A percentile compares a stretch with the other conserved stretches of the same genome.
These are phyloP conservation scores for Eucalyptus marginata DNA, from an alignment of 345 rosid species.

Conservation along the genomic window DNA sequence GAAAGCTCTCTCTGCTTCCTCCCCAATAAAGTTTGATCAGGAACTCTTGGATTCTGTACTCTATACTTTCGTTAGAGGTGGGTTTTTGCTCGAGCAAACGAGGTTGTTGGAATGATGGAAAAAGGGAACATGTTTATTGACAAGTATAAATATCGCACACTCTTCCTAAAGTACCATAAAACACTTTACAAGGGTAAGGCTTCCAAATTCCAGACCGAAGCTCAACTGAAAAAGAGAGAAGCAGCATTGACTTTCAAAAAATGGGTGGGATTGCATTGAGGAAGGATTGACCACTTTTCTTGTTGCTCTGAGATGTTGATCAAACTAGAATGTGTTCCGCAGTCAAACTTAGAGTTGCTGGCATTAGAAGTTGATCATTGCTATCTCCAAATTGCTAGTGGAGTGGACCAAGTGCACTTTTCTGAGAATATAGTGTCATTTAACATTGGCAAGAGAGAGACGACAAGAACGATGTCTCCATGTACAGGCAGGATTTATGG, in stretches of 20 bases:
- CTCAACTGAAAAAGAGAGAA: conserved; percentile 69
- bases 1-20: conserved; percentile 61
- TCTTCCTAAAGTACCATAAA: conserved; percentile 88
- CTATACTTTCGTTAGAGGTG: conserved; percentile 87
- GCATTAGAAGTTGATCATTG: neutral
- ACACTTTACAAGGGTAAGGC: conserved; percentile 81
- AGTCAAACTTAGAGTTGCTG: neutral
- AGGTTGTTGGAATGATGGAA: conserved; percentile 81
- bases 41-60: conserved; percentile 87
- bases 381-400: neutral
- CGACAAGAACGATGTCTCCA: neutral
- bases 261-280: conserved; percentile 65
- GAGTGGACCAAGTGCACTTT: neutral
- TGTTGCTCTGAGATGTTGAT: neutral
- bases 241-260: conserved; percentile 63
- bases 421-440: neutral
- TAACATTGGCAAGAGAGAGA: neutral
- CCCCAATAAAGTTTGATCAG: conserved; percentile 75
- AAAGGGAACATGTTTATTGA: conserved; percentile 74
- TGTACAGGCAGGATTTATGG: neutral
- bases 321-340: neutral
- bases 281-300: neutral
- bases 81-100: conserved; percentile 75
- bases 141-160: conserved; percentile 75
- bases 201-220: conserved; percentile 81